Evolutionary conservation across 2,329 filamentous ascomycete genomes (phyloP).

Genomic region (Penicillium psychrosexuale): DNA sequence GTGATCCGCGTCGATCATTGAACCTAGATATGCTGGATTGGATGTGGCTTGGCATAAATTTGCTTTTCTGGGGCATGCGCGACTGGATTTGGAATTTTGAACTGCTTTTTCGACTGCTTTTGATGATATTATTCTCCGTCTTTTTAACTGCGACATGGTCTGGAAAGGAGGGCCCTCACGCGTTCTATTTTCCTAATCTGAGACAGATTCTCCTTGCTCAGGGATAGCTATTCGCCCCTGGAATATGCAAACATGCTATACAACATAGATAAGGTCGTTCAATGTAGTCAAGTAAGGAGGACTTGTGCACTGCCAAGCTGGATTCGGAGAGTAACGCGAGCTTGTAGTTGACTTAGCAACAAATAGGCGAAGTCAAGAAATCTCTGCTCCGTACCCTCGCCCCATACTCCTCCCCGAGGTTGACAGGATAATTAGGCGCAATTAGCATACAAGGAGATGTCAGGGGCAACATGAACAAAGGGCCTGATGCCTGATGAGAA

Average conservation of each 20-base stretch:
- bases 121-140: not conserved
- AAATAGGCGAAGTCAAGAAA: not conserved
- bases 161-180: not conserved
- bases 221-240: not conserved
- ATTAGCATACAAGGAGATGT: not conserved
- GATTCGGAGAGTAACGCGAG: not conserved
- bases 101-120: not conserved
- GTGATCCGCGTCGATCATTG: conserved; percentile 27
- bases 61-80: conserved; percentile 4
- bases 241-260: not conserved
- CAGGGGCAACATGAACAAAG: not conserved
- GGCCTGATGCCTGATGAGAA: not conserved
- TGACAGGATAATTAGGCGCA: not conserved
- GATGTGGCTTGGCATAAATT: conserved; percentile 17
- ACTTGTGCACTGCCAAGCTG: not conserved
- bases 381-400: not conserved
- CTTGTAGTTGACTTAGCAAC: not conserved
- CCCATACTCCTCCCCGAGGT: not conserved
- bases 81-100: not conserved
- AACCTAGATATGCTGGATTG: conserved; percentile 18
- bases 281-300: conserved; percentile 3
- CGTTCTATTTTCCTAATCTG: not conserved
- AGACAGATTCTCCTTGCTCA: conserved; percentile 7
- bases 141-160: not conserved
- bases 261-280: not conserved